Evolutionary conservation across 2,329 filamentous ascomycete species (phyloP).

Genomic region (Pseudocercospora crystallina): DNA sequence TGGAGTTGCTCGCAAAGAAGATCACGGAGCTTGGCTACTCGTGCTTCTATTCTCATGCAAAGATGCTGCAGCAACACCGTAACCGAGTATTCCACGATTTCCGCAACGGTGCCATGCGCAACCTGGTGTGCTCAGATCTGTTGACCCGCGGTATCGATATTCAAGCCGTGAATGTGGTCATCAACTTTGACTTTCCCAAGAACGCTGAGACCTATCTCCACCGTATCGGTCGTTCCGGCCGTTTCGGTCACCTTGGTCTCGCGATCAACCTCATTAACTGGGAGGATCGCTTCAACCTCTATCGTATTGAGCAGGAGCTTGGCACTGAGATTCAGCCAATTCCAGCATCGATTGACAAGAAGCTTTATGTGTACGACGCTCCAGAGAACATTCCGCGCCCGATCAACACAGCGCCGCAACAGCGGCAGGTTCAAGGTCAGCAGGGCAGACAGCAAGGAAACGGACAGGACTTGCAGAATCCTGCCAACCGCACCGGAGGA

Average conservation of each 20-base stretch:
- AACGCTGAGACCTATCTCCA: conserved; percentile 99
- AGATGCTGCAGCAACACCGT: conserved; percentile 94
- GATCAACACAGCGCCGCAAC: conserved; percentile 55
- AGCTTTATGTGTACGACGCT: conserved; percentile 95
- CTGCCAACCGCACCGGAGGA: conserved; percentile 34
- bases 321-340: conserved; percentile 99
- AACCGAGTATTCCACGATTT: conserved; percentile 99
- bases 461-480: conserved; percentile 36
- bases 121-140: conserved; percentile 95
- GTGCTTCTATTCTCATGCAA: conserved; percentile 98
- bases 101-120: conserved; percentile 94
- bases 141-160: conserved; percentile 99
- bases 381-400: conserved; percentile 93
- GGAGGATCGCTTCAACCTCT: conserved; percentile 98
- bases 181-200: conserved; percentile 99
- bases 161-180: conserved; percentile 98
- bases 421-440: conserved; percentile 26
- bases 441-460: conserved; percentile 36
- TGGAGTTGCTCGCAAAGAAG: conserved; percentile 96
- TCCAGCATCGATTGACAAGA: conserved; percentile 91
- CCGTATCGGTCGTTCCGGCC: conserved; percentile 94
- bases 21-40: conserved; percentile 99
- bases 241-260: conserved; percentile 93
- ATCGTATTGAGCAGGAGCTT: conserved; percentile 96
- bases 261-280: conserved; percentile 99